phyloP scores from a whole-genome alignment of 352 stramenopile species.

The Globisporangium barbulae region DNA sequence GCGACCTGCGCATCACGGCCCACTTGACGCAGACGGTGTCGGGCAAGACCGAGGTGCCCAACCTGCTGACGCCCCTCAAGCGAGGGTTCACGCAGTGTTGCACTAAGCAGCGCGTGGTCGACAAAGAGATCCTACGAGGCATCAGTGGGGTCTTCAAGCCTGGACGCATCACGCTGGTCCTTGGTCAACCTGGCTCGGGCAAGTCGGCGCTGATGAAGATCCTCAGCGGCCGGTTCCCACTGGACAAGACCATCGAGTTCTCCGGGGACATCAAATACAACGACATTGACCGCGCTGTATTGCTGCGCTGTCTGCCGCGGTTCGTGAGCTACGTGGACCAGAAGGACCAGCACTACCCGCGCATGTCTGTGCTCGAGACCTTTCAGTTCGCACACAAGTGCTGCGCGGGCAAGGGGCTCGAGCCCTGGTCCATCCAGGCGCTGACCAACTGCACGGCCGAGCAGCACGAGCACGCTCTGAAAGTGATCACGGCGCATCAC shows the following conservation, averaged over 20 bases:
- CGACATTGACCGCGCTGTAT: conserved; percentile 19
- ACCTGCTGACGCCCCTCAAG: conserved; percentile 18
- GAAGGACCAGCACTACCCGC: conserved; percentile 84
- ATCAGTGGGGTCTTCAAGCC: conserved; percentile 27
- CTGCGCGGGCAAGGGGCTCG: conserved; percentile 35
- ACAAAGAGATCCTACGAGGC: conserved; percentile 26
- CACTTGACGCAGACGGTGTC: conserved; percentile 11
- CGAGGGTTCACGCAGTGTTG: conserved; percentile 12
- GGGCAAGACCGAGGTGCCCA: conserved; percentile 21
- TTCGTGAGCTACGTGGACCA: conserved; percentile 48
- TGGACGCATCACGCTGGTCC: conserved; percentile 20
- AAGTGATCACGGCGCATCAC: conserved; percentile 34
- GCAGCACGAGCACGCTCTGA: conserved; percentile 29
- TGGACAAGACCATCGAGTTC: conserved; percentile 39
- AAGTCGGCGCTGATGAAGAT: conserved; percentile 45
- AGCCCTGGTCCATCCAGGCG: conserved; percentile 35
- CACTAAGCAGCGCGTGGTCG: conserved; percentile 17
- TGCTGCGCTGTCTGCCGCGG: conserved; percentile 27
- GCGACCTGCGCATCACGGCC: conserved; percentile 42
- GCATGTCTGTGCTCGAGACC: conserved; percentile 91
- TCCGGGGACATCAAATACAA: conserved; percentile 46
- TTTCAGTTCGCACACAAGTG: conserved; percentile 91
- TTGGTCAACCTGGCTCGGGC: conserved; percentile 28
- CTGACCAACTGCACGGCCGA: conserved; percentile 35
- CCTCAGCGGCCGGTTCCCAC: conserved; percentile 40